Conservation (phyloP, 2,329 filamentous ascomycete genomes). For the Seiridium cupressi region DNA sequence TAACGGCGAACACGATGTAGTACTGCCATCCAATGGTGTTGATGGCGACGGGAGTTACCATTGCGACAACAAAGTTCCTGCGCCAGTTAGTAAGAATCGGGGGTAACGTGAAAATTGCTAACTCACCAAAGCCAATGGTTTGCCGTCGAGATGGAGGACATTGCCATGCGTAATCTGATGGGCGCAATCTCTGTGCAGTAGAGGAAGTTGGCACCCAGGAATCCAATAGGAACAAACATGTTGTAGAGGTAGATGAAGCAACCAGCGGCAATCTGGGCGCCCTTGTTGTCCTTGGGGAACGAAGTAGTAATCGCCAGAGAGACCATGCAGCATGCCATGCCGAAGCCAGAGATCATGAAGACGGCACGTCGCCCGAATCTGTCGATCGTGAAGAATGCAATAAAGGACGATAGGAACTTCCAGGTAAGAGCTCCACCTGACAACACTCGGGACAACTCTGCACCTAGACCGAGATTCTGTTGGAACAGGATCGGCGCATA, state of each 20-base stretch:
- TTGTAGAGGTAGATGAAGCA: slow-evolving; percentile 60
- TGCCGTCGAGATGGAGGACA: slow-evolving; percentile 55
- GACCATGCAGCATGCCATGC: slow-evolving; percentile 55
- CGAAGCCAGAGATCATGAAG: slow-evolving; percentile 49
- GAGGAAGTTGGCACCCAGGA: slow-evolving; percentile 58
- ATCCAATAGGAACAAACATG: slow-evolving; percentile 59
- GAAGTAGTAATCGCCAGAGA: slow-evolving; percentile 51
- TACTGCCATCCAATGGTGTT: slow-evolving; percentile 49
- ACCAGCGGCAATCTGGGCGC: slow-evolving; percentile 49
- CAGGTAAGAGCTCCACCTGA: slow-evolving; percentile 51
- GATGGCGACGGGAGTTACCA: slow-evolving; percentile 45
- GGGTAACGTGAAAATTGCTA: too few relatives aligned
- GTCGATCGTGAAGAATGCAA: slow-evolving; percentile 49
- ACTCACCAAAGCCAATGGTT: slow-evolving; percentile 46
- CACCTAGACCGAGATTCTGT: slow-evolving; percentile 36
- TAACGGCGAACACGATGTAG: slow-evolving; percentile 48
- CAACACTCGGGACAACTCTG: slow-evolving; percentile 37
- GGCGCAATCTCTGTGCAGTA: slow-evolving; percentile 60
- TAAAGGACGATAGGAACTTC: slow-evolving; percentile 40
- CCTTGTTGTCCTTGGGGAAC: slow-evolving; percentile 40
- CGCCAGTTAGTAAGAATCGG: too few relatives aligned
- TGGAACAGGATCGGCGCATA: slow-evolving; percentile 41
- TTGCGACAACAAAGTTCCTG: slow-evolving; percentile 40
- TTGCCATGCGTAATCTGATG: slow-evolving; percentile 47
- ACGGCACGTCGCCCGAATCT: slow-evolving; percentile 47